phyloP scores from a whole-genome alignment of 2,329 filamentous ascomycete genomes.

The Aspergillus sp. region DNA sequence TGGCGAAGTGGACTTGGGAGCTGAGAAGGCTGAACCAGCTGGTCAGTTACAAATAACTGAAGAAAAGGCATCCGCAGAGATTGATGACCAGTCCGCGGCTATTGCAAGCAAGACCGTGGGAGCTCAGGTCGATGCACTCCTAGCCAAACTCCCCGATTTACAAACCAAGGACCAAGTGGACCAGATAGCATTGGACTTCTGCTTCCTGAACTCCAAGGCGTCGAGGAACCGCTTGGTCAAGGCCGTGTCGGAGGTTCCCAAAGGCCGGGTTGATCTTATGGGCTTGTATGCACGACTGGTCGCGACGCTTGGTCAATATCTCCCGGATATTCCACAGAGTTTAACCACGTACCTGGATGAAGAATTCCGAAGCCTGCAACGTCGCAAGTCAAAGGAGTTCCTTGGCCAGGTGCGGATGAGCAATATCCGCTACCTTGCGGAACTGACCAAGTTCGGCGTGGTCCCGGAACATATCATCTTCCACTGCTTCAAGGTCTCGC shows the following conservation, averaged over 20 bases:
- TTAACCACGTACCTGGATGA: constrained; percentile 88
- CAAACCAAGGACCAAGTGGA: constrained; percentile 88
- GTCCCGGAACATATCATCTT: constrained; percentile 98
- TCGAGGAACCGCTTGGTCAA: constrained; percentile 92
- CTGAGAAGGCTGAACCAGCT: constrained; percentile 36
- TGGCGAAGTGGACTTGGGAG: constrained; percentile 29
- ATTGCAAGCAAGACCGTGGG: constrained; percentile 98
- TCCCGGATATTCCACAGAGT: constrained; percentile 88
- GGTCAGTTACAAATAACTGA: constrained; percentile 34
- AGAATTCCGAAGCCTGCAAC: constrained; percentile 91
- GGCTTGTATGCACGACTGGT: constrained; percentile 88
- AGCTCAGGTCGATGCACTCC: constrained; percentile 85
- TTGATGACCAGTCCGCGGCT: constrained; percentile 80
- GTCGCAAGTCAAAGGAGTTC: constrained; percentile 96
- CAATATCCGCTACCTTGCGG: constrained; percentile 95
- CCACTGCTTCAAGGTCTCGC: constrained; percentile 92
- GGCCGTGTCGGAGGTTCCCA: constrained; percentile 86
- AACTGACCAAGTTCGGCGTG: constrained; percentile 95
- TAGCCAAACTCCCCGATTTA: constrained; percentile 81
- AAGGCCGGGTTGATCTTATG: constrained; percentile 82
- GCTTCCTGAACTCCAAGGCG: constrained; percentile 96
- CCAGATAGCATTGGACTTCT: constrained; percentile 90
- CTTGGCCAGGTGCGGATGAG: constrained; percentile 84
- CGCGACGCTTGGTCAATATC: constrained; percentile 85
- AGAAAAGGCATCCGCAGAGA: constrained; percentile 46